Percentiles rank a stretch among this genome's conserved stretches.
Conservation (phyloP, 1,139 yeast species). For the Geotrichum restrictum region DNA sequence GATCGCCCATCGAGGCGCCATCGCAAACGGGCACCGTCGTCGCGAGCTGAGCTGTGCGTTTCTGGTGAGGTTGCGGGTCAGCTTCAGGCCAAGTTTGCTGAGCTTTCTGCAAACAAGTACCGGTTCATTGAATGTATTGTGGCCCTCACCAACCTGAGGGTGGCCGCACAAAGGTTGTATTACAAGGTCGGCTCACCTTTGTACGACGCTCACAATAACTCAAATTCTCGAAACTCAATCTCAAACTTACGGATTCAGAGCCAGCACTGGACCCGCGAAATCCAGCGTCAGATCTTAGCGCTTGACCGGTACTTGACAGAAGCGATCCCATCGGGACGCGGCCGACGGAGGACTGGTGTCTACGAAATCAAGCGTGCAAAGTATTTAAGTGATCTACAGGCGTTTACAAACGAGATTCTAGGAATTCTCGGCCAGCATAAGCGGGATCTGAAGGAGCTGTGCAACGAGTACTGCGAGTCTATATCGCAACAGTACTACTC, state of each 20-base stretch:
- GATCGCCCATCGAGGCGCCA: not conserved
- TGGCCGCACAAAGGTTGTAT: constrained; percentile 11
- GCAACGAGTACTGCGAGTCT: constrained; percentile 10
- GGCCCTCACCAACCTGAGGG: constrained; percentile 2
- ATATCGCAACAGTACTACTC: constrained; percentile 9
- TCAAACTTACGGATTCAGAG: not conserved
- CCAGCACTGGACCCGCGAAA: not conserved
- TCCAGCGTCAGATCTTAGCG: constrained; percentile 1
- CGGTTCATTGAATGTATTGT: constrained; percentile 4
- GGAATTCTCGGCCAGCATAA: constrained; percentile 7
- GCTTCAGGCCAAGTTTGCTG: constrained; percentile 4
- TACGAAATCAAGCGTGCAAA: not conserved
- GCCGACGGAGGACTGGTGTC: not conserved
- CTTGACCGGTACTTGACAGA: constrained; percentile 8
- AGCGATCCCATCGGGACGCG: not conserved
- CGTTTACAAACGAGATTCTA: not conserved
- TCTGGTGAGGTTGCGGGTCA: not conserved
- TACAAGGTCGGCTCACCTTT: not conserved
- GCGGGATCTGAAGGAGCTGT: constrained; percentile 12
- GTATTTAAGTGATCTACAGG: not conserved
- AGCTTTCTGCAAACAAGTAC: not conserved
- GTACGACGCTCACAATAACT: constrained; percentile 11
- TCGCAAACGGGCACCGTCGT: not conserved
- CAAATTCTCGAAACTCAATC: constrained; percentile 2
- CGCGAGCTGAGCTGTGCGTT: not conserved